phyloP scores from a whole-genome alignment of 1,139 yeast species.

The Yamadazyma diddensiae region DNA sequence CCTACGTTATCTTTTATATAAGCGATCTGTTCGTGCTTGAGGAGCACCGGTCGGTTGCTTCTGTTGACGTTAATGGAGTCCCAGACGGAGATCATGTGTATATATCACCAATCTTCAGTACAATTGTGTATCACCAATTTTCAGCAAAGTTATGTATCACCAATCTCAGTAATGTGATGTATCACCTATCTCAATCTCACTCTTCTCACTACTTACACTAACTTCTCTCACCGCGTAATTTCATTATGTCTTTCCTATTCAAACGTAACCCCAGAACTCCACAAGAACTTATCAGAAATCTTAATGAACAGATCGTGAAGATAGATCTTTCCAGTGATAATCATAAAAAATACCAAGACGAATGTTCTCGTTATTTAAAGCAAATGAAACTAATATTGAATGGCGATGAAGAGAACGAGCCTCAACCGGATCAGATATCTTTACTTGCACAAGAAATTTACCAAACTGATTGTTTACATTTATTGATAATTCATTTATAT shows the following conservation, averaged over 20 bases:
- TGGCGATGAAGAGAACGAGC: slow-evolving; percentile 69
- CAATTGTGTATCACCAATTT: no score
- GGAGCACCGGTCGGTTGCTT: slow-evolving; percentile 47
- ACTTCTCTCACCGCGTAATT: no score
- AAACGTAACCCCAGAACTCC: slow-evolving; percentile 93
- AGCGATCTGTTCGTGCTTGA: slow-evolving; percentile 38
- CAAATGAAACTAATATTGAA: slow-evolving; percentile 68
- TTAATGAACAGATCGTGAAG: slow-evolving; percentile 70
- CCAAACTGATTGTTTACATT: slow-evolving; percentile 64
- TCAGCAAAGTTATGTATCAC: no score
- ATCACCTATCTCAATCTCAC: no score
- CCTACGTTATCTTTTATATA: slow-evolving; percentile 59
- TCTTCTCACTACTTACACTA: no score
- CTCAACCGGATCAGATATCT: slow-evolving; percentile 76
- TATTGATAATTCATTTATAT: slow-evolving; percentile 54
- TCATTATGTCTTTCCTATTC: slow-evolving; percentile 90
- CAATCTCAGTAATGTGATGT: no score
- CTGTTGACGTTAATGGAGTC: slow-evolving; percentile 34
- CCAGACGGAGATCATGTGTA: slow-evolving; percentile 4
- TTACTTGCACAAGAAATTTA: slow-evolving; percentile 73
- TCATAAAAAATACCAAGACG: slow-evolving; percentile 68
- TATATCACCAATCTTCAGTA: no score
- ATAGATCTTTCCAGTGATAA: slow-evolving; percentile 56
- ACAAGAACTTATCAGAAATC: slow-evolving; percentile 70
- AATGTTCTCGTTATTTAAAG: slow-evolving; percentile 62